Percentiles rank a stretch among this genome's conserved stretches.
Evolutionary conservation across 192 early-diverging fungal genomes (phyloP).

Genomic region (Chytriomyces sp.): DNA sequence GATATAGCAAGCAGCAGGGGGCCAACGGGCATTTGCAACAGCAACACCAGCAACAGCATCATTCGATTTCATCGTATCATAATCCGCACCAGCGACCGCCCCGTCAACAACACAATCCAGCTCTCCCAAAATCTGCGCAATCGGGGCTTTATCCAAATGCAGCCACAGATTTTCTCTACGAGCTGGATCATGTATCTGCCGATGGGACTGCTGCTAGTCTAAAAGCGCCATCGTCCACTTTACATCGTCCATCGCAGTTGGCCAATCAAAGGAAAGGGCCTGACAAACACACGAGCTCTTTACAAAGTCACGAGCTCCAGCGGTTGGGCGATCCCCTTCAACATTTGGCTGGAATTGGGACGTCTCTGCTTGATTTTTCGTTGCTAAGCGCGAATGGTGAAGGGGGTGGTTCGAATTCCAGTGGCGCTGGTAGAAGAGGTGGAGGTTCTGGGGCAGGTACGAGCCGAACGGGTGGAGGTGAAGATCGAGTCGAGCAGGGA

Average conservation of each 20-base stretch:
- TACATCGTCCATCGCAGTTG: neutral
- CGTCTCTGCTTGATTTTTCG: neutral
- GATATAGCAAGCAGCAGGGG: neutral
- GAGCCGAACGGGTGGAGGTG: neutral
- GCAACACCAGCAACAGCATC: no score
- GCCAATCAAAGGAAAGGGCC: neutral
- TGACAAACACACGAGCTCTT: neutral
- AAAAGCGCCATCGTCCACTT: neutral
- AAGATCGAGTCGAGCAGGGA: neutral
- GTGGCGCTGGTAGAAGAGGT: neutral
- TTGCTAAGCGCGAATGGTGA: no score
- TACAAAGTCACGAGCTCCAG: neutral
- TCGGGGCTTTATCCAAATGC: no score
- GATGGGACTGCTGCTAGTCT: no score
- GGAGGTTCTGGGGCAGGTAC: neutral
- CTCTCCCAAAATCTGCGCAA: no score
- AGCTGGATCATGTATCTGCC: no score
- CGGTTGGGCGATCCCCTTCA: neutral
- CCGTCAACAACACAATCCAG: no score
- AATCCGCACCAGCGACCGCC: no score
- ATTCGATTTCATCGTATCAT: no score
- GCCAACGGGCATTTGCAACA: no score
- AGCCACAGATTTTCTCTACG: no score
- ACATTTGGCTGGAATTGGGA: neutral
- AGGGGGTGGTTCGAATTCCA: neutral